These are phyloP conservation scores for Pascua sp. DNA, from an alignment of 1,284 basidiomycete genomes.

Conservation along the genomic window DNA sequence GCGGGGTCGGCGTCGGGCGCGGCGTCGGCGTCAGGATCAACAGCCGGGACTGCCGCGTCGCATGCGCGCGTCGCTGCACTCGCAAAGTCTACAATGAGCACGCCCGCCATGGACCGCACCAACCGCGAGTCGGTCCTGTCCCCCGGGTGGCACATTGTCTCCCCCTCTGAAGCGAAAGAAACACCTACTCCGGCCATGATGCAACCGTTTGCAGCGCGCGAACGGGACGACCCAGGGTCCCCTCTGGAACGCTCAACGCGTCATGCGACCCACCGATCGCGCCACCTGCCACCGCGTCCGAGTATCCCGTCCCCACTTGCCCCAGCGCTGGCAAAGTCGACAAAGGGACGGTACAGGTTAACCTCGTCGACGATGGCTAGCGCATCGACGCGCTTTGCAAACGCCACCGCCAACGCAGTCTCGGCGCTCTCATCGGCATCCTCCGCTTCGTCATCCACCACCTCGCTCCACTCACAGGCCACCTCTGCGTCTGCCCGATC, in stretches of 20 bases:
- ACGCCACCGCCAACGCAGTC: neutral
- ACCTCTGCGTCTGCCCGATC: neutral
- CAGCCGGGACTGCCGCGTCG: neutral
- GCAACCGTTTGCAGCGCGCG: neutral
- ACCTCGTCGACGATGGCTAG: too few species aligned
- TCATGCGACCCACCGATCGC: neutral
- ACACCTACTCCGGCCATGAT: too few species aligned
- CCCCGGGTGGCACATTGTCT: too few species aligned
- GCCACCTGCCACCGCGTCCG: constrained; percentile 34
- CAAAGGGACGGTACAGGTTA: too few species aligned
- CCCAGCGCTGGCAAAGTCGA: neutral
- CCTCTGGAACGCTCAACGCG: constrained; percentile 14
- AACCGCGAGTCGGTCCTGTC: too few species aligned
- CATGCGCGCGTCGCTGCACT: constrained; percentile 6
- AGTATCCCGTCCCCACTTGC: constrained; percentile 45
- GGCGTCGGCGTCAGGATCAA: neutral
- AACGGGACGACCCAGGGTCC: constrained; percentile 17
- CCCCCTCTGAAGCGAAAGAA: too few species aligned
- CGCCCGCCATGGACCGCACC: neutral
- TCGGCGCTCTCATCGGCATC: neutral
- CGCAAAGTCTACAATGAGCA: neutral
- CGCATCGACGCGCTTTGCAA: too few species aligned
- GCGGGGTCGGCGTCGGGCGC: constrained; percentile 4
- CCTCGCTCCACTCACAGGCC: neutral
- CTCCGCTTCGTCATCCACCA: neutral